Conservation (phyloP, 345 rosid species). For the Pistacia integerrima region DNA sequence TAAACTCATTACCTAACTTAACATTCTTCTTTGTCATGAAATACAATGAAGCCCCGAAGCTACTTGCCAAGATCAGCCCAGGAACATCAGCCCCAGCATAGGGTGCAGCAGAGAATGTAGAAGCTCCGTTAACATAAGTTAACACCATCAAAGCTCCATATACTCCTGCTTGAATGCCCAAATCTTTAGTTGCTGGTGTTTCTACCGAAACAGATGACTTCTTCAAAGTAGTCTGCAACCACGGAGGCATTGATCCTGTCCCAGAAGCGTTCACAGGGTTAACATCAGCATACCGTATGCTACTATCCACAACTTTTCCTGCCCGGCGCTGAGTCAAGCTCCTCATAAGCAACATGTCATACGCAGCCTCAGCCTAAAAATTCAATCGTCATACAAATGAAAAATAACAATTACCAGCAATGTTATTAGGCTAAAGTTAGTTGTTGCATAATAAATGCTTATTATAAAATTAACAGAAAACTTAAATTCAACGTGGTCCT, state of each 20-base stretch:
- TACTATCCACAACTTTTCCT: conserved; percentile 78
- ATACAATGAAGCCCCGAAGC: conserved; percentile 93
- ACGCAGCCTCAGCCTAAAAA: conserved; percentile 89
- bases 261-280: conserved; percentile 54
- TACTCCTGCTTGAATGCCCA: conserved; percentile 87
- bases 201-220: conserved; percentile 66
- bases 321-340: conserved; percentile 89
- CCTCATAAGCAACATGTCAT: conserved; percentile 95
- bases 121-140: conserved; percentile 74
- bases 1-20: conserved; percentile 64
- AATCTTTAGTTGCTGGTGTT: conserved; percentile 64
- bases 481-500: neutral
- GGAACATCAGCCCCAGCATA: conserved; percentile 82
- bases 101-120: conserved; percentile 48
- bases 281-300: conserved; percentile 90
- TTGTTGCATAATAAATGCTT: neutral
- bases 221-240: conserved; percentile 67
- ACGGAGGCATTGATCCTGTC: conserved; percentile 62
- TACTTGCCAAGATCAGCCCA: conserved; percentile 72
- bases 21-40: conserved; percentile 85
- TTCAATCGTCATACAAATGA: conserved; percentile 2
- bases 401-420: neutral
- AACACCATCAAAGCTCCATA: conserved; percentile 88
- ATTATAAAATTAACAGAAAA: neutral
- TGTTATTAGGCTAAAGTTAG: neutral